Evolutionary conservation across 1,284 basidiomycete species (phyloP), one percentile per base, ranked within the genome.

Genomic region (Tremellales sp.): DNA sequence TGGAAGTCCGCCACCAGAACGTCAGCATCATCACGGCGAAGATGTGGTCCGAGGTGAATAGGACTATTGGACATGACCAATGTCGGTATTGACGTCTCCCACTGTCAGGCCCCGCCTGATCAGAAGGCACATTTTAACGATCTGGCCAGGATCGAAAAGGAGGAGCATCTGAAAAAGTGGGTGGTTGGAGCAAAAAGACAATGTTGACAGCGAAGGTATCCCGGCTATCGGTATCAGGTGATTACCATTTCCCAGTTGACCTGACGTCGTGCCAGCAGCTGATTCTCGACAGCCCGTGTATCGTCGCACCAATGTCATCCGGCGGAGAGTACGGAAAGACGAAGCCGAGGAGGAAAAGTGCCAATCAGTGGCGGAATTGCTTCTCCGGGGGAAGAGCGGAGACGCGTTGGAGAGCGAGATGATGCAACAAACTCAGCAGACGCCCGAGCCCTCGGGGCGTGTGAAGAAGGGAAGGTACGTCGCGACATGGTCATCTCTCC

Each of bases 1-100:
- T 92, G 48, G 86, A 91, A 74, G 84, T 84, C 3, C 85, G 86
- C 58, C 86, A 91, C 63, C 83, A 83, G 26, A 85, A 85, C 31
- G 66, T 70, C 19, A 19, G 14, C 16, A 39, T 50, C 18, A 66
- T 68, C 33, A 64, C 63, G 1, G 66, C 66, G 25, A 68, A 66
- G 49, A 67, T 70, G 66, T 70, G 68, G 68, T 56, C 55, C n/a
- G 64, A 66, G 54, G 62, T 63, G 32, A 51, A 58, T 47, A 5
- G n/a, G 8, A 22, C 9, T 24, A 37, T 66, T 82, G 79, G 82
- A 80, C 5, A 7, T 83, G 10, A 25, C 24, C 79, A 60, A 73
- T 72, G 50, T 77, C 33, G 41, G 40, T 29, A 36, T 43, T 53
- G 29, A 50, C 21, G 21, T 36, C 16, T 1, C 7, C 12, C 13